Evolutionary conservation across 2,329 filamentous ascomycete genomes (phyloP).

Genomic region (Penicillium aurantiogriseum): DNA sequence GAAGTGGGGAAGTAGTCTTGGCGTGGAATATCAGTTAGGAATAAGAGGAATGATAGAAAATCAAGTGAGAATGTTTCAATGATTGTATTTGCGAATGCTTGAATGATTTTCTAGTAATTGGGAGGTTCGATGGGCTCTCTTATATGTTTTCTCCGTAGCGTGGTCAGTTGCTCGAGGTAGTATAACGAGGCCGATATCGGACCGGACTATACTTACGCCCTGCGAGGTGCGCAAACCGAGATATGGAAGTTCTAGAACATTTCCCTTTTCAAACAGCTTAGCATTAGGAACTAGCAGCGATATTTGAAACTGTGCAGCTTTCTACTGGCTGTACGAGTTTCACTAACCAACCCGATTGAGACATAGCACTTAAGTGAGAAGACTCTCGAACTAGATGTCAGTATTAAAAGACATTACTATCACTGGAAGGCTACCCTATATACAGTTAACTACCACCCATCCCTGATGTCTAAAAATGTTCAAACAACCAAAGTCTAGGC

Average conservation of each 20-base stretch:
- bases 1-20: conserved; percentile 1
- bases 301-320: background rate
- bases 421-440: too few species aligned
- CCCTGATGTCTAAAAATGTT: background rate
- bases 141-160: background rate
- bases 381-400: background rate
- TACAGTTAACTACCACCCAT: background rate
- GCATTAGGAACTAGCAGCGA: too few species aligned
- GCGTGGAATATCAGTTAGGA: background rate
- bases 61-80: background rate
- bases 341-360: background rate
- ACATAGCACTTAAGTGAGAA: too few species aligned
- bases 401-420: background rate
- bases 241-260: background rate
- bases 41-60: background rate
- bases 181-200: conserved; percentile 9
- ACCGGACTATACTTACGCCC: background rate
- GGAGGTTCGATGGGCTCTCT: background rate
- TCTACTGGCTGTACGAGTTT: background rate
- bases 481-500: background rate
- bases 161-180: background rate
- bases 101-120: background rate
- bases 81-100: background rate
- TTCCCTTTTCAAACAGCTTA: background rate
- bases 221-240: background rate